Conservation (phyloP, 1,139 yeast species). For the Zygosaccharomyces pseudobailii region DNA sequence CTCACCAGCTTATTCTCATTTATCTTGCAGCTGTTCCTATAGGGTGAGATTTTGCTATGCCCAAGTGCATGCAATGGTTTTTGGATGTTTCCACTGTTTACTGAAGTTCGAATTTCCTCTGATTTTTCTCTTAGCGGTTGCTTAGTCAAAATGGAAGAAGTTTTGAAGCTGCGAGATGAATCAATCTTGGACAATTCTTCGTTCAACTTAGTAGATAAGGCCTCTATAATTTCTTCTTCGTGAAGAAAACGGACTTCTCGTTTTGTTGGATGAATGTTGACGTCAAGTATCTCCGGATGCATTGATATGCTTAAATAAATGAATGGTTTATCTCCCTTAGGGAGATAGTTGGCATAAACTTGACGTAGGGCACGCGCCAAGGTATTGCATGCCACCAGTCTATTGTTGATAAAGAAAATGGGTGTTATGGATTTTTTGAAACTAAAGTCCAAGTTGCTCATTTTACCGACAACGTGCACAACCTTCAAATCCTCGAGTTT, state of each 20-base stretch:
- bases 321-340: conserved; percentile 78
- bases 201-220: conserved; percentile 49
- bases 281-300: conserved; percentile 71
- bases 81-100: not conserved
- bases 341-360: conserved; percentile 61
- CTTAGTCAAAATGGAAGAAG: conserved; percentile 44
- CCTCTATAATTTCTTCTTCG: conserved; percentile 80
- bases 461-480: conserved; percentile 48
- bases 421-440: conserved; percentile 65
- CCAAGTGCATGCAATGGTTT: conserved; percentile 15
- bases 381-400: conserved; percentile 81
- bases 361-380: conserved; percentile 63
- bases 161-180: conserved; percentile 60
- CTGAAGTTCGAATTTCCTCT: conserved; percentile 8
- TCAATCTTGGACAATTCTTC: conserved; percentile 55
- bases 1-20: conserved; percentile 67
- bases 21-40: conserved; percentile 27
- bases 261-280: conserved; percentile 93
- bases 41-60: conserved; percentile 16
- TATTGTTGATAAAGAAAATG: conserved; percentile 75
- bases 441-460: conserved; percentile 67
- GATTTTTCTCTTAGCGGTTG: conserved; percentile 2
- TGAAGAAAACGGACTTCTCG: conserved; percentile 81
- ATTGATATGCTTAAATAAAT: conserved; percentile 66
- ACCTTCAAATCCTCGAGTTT: conserved; percentile 44